A percentile compares a stretch with the other conserved stretches of the same genome.
Conservation (phyloP, 306 rosid genomes). For the Ochetophila trinervis region DNA sequence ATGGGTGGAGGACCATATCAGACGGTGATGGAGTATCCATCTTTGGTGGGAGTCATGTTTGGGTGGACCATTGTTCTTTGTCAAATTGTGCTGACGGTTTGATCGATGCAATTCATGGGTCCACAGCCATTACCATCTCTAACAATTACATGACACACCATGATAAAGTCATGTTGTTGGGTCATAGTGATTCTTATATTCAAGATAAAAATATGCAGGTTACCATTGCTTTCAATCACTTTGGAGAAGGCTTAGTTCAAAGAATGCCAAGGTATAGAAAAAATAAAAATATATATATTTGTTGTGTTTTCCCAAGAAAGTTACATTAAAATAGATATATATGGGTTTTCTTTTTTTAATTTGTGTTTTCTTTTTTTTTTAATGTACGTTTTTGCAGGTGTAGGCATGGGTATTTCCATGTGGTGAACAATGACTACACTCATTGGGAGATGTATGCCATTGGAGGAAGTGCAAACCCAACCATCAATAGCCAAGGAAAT, state of each 20-base stretch:
- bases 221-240: slow-evolving; percentile 93
- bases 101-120: slow-evolving; percentile 85
- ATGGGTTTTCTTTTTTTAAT: background rate
- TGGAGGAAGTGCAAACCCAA: slow-evolving; percentile 93
- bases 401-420: slow-evolving; percentile 96
- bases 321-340: background rate
- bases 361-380: background rate
- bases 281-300: background rate
- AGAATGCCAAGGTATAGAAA: slow-evolving; percentile 85
- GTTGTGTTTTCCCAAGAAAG: background rate
- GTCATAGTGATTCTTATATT: slow-evolving; percentile 79
- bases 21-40: slow-evolving; percentile 97
- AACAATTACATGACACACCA: slow-evolving; percentile 98
- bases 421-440: slow-evolving; percentile 98
- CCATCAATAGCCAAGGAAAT: slow-evolving; percentile 96
- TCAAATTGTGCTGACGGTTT: slow-evolving; percentile 83
- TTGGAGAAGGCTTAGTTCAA: slow-evolving; percentile 95
- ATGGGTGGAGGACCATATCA: slow-evolving; percentile 83
- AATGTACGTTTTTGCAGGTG: slow-evolving; percentile 47
- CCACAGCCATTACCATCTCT: slow-evolving; percentile 78
- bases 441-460: slow-evolving; percentile 99
- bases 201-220: slow-evolving; percentile 93
- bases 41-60: slow-evolving; percentile 85
- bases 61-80: slow-evolving; percentile 93
- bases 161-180: slow-evolving; percentile 90